Conservation (phyloP, 2,329 filamentous ascomycete species). For the Camillea tinctor region DNA sequence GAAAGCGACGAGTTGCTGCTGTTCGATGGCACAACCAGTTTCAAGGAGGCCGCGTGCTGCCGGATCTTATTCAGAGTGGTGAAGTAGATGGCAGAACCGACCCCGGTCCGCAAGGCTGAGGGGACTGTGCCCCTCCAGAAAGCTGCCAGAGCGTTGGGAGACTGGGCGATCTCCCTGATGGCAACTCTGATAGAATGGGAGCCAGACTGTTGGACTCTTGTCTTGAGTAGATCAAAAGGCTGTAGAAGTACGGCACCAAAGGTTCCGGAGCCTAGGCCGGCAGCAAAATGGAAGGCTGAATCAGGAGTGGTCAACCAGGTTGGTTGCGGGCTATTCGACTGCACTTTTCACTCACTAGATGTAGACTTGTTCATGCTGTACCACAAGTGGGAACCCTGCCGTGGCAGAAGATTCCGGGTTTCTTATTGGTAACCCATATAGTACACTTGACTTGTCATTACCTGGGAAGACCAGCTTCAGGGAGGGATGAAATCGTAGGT, state of each 20-base stretch:
- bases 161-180: conserved; percentile 66
- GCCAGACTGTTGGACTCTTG: conserved; percentile 85
- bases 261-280: conserved; percentile 83
- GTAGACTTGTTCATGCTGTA: conserved; percentile 28
- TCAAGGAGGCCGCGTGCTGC: conserved; percentile 53
- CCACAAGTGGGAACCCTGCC: conserved; percentile 12
- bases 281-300: conserved; percentile 79
- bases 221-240: conserved; percentile 94
- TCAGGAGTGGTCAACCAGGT: conserved; percentile 2
- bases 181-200: conserved; percentile 66
- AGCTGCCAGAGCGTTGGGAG: conserved; percentile 61
- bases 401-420: conserved; percentile 11
- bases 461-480: neutral
- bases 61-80: conserved; percentile 80
- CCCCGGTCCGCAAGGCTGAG: conserved; percentile 88
- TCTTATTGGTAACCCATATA: conserved; percentile 19
- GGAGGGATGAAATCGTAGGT: neutral
- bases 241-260: conserved; percentile 88
- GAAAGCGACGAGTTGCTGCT: conserved; percentile 11
- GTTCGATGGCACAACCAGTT: conserved; percentile 13
- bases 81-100: conserved; percentile 94
- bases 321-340: neutral
- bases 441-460: neutral
- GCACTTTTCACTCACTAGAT: conserved; percentile 22
- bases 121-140: conserved; percentile 94